Conservation (phyloP, 1,139 yeast genomes). For the Kodamaea derodonti region DNA sequence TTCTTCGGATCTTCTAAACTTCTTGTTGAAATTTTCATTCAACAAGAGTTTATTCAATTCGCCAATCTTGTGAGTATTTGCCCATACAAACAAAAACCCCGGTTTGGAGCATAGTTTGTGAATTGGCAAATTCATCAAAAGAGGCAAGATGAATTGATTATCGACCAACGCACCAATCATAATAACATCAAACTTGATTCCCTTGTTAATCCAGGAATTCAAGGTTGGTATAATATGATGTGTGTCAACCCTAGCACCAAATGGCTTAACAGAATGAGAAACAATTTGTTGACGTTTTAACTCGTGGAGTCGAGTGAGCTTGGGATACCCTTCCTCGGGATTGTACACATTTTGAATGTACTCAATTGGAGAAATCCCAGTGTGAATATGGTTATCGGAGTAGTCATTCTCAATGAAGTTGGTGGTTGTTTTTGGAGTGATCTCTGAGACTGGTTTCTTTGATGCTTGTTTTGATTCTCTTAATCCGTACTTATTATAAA, state of each 20-base stretch:
- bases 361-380: constrained; percentile 54
- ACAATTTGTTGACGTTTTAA: constrained; percentile 51
- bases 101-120: constrained; percentile 76
- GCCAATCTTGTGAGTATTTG: constrained; percentile 66
- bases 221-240: constrained; percentile 54
- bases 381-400: constrained; percentile 62
- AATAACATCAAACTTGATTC: constrained; percentile 76
- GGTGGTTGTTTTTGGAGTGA: not conserved
- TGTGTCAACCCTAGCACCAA: constrained; percentile 55
- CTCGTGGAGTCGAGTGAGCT: constrained; percentile 61
- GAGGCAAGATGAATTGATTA: constrained; percentile 59
- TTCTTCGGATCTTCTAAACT: constrained; percentile 87
- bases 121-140: constrained; percentile 63
- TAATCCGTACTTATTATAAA: constrained; percentile 4
- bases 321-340: constrained; percentile 83
- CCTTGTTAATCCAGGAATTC: constrained; percentile 54
- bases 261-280: constrained; percentile 56
- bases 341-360: constrained; percentile 61
- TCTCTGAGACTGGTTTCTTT: constrained; percentile 2
- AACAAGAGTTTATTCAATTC: constrained; percentile 57
- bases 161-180: constrained; percentile 87
- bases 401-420: constrained; percentile 56
- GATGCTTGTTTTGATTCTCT: constrained; percentile 7
- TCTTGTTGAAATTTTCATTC: constrained; percentile 51
- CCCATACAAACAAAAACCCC: constrained; percentile 84